phyloP scores from a whole-genome alignment of 2,329 filamentous ascomycete genomes.

The Pestalotiopsis fici region DNA sequence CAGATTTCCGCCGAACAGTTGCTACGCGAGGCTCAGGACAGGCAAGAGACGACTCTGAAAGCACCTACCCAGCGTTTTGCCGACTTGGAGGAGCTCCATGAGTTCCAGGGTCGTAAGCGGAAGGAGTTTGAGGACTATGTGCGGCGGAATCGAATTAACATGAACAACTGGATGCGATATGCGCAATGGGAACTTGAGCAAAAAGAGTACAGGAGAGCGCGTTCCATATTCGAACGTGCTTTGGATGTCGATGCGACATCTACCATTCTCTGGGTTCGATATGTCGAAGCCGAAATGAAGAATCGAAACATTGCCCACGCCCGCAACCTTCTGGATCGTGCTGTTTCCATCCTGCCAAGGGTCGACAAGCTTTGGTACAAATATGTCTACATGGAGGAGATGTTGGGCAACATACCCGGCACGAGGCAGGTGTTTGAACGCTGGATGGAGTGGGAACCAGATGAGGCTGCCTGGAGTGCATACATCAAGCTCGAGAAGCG shows the following conservation, averaged over 20 bases:
- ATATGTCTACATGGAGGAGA: slow-evolving; percentile 99
- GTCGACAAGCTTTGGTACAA: slow-evolving; percentile 99
- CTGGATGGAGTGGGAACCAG: slow-evolving; percentile 98
- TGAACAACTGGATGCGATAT: slow-evolving; percentile 99
- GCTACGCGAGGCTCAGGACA: slow-evolving; percentile 93
- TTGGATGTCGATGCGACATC: slow-evolving; percentile 89
- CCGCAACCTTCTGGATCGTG: slow-evolving; percentile 88
- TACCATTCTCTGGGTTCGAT: slow-evolving; percentile 85
- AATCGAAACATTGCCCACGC: slow-evolving; percentile 95
- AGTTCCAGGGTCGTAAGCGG: slow-evolving; percentile 93
- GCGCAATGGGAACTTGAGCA: slow-evolving; percentile 97
- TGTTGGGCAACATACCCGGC: slow-evolving; percentile 88
- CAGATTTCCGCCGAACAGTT: slow-evolving; percentile 98
- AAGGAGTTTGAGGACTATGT: slow-evolving; percentile 99
- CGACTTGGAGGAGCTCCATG: slow-evolving; percentile 95
- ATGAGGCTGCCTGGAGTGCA: slow-evolving; percentile 91
- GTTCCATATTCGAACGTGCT: slow-evolving; percentile 92
- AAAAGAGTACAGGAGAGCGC: slow-evolving; percentile 90
- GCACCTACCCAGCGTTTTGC: slow-evolving; percentile 93
- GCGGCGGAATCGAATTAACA: slow-evolving; percentile 87
- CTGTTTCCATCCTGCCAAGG: slow-evolving; percentile 87
- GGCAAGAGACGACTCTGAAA: slow-evolving; percentile 85
- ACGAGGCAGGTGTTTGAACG: slow-evolving; percentile 93
- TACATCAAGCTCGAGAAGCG: slow-evolving; percentile 98
- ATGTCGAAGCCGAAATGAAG: slow-evolving; percentile 97